Evolutionary conservation across 805 yeast genomes (phyloP).

Genomic region (Zygotorulaspora sp.): DNA sequence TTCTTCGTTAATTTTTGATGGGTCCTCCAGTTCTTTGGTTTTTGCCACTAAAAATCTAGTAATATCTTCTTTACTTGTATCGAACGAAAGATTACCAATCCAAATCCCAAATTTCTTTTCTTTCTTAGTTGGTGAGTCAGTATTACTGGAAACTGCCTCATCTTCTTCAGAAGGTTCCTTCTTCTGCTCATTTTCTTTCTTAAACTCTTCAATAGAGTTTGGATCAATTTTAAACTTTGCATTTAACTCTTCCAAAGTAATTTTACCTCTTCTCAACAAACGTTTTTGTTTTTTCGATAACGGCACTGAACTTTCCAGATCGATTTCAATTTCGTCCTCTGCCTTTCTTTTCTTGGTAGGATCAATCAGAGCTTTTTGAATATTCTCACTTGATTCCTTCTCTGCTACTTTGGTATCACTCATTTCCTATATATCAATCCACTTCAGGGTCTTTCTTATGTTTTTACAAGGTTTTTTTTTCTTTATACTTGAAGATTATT

Average conservation of each 20-base stretch:
- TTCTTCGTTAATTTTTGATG: slow-evolving; percentile 43
- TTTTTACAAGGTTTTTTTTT: too few relatives aligned
- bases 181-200: slow-evolving; percentile 37
- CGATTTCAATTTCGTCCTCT: slow-evolving; percentile 61
- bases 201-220: slow-evolving; percentile 33
- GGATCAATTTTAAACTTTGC: slow-evolving; percentile 39
- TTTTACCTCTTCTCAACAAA: slow-evolving; percentile 70
- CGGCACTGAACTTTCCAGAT: slow-evolving; percentile 68
- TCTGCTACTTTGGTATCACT: slow-evolving; percentile 14
- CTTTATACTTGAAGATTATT: too few relatives aligned
- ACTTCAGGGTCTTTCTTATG: too few relatives aligned
- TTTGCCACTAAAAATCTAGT: slow-evolving; percentile 58
- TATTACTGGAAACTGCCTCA: slow-evolving; percentile 18
- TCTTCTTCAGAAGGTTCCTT: slow-evolving; percentile 36
- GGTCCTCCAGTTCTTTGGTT: slow-evolving; percentile 42
- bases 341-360: slow-evolving; percentile 37
- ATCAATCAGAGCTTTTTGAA: slow-evolving; percentile 33
- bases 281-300: slow-evolving; percentile 89
- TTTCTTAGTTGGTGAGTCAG: slow-evolving; percentile 13
- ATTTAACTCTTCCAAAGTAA: slow-evolving; percentile 53
- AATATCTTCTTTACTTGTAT: slow-evolving; percentile 72
- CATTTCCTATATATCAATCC: too few relatives aligned
- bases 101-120: slow-evolving; percentile 67
- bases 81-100: slow-evolving; percentile 90
- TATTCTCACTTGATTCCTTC: slow-evolving; percentile 27